These are phyloP conservation scores for Actinomortierella ambigua DNA, from an alignment of 371 early-diverging fungal species.

Conservation along the genomic window DNA sequence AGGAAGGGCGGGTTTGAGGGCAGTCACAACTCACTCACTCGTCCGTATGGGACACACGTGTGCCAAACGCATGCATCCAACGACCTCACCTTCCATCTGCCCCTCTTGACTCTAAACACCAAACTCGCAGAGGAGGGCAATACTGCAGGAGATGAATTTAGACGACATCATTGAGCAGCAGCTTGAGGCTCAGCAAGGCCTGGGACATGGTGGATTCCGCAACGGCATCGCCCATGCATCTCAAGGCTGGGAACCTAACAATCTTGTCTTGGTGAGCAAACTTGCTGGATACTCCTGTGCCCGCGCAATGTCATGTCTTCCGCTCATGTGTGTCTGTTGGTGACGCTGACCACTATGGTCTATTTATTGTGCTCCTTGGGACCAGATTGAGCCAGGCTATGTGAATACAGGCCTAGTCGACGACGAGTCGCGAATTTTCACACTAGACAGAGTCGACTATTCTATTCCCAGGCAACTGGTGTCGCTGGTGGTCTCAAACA, in stretches of 20 bases:
- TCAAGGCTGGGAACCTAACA: conserved; percentile 46
- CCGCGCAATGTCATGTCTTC: neutral
- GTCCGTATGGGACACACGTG: no score
- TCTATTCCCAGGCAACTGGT: conserved; percentile 72
- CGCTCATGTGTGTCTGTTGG: neutral
- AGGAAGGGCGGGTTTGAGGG: no score
- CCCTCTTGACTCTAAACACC: no score
- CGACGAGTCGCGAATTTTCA: conserved; percentile 67
- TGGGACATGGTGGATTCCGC: conserved; percentile 13
- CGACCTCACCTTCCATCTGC: no score
- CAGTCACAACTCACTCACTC: no score
- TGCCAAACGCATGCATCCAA: no score
- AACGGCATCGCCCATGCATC: conserved; percentile 33
- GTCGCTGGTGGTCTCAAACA: conserved; percentile 79
- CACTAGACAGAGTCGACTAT: conserved; percentile 83
- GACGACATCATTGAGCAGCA: conserved; percentile 45
- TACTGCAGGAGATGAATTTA: conserved; percentile 25
- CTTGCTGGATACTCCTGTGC: no score
- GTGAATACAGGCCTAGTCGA: conserved; percentile 55
- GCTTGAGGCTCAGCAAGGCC: conserved; percentile 19
- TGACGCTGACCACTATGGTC: neutral
- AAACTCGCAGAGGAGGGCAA: no score
- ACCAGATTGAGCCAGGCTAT: conserved; percentile 60
- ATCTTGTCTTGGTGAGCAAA: conserved; percentile 37
- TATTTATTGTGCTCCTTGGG: neutral